Base-by-base conservation (phyloP, 2,329 filamentous ascomycete species). In the Sarocladiaceae sp. region DNA sequence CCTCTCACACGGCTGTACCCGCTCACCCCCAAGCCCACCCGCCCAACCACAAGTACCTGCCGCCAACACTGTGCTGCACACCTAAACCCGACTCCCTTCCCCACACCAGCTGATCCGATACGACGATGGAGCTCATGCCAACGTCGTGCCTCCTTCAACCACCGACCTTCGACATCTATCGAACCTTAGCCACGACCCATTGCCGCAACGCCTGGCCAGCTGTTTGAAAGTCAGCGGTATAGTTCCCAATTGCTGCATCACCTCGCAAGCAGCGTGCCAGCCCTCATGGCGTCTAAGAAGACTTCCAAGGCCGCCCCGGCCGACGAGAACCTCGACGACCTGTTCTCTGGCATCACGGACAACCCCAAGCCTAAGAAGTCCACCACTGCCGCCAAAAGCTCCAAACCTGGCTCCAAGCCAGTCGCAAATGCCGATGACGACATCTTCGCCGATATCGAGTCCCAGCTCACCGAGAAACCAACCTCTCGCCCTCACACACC, bases 401-500 rank as follows among this genome's bases (percentile, higher is more conserved):
- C 67, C 60, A 78, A 78, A 63, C 70, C 75, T 57, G 76, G 78
- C 51, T 71, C 77, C 52, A 67, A 73, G 51, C 69, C 74, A 58
- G 79, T 79, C 65, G 62, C 71, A 63, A 63, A 67, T 60, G 78
- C 86, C 61, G 79, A 86, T 61, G 80, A 89, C 60, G 91, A 96
- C 66, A 83, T 93, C 53, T 80, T 97, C 35, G 91, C 91, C 56
- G 92, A 97, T 61, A 82, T 97, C 55, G 90, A 95, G 67, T 71
- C 68, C 60, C 71, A 82, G 64, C 82, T 96, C 39, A 89, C 83
- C 51, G 84, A 88, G 66, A 77, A 86, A 63, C 80, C 88, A 28
- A 80, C 87, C 35, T 84, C 84, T 57, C 84, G 92, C 46, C 89
- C 93, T 15, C 86, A 89, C 62, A 97, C 93, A 1, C 94, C 93